These are phyloP conservation scores for Gelatoporia subvermispora DNA, from an alignment of 768 basidiomycete genomes.

Conservation along the genomic window DNA sequence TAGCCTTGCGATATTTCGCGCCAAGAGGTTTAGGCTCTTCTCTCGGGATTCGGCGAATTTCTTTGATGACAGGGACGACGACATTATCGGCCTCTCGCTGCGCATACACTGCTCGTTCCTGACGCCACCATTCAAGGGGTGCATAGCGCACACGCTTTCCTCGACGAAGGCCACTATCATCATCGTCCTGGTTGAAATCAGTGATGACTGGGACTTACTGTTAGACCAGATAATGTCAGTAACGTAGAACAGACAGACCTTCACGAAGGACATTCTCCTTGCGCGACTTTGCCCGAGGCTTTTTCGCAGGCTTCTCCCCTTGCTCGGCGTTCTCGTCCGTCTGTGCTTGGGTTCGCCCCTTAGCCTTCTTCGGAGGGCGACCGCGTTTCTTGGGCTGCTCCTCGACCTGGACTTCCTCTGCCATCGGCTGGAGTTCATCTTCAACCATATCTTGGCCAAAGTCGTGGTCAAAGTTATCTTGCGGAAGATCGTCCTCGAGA, in stretches of 20 bases:
- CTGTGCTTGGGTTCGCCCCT: slow-evolving; percentile 1
- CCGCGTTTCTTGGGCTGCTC: slow-evolving; percentile 17
- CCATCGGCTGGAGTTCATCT: slow-evolving; percentile 36
- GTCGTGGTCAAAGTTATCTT: slow-evolving; percentile 10
- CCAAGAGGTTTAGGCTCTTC: slow-evolving; percentile 46
- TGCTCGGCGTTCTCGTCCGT: slow-evolving; percentile 17
- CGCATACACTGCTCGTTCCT: slow-evolving; percentile 83
- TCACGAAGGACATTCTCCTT: slow-evolving; percentile 19
- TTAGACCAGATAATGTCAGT: not conserved
- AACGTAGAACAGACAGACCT: slow-evolving; percentile 12
- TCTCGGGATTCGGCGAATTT: slow-evolving; percentile 55
- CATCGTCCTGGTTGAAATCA: slow-evolving; percentile 18
- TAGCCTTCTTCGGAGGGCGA: slow-evolving; percentile 2
- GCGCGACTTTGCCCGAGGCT: slow-evolving; percentile 10
- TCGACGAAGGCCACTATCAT: slow-evolving; percentile 54
- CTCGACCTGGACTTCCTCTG: slow-evolving; percentile 21
- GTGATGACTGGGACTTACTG: slow-evolving; percentile 16
- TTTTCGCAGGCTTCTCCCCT: slow-evolving; percentile 28
- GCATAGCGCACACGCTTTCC: slow-evolving; percentile 61
- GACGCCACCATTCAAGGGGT: slow-evolving; percentile 92
- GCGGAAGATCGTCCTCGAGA: slow-evolving; percentile 33
- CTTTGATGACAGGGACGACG: slow-evolving; percentile 62
- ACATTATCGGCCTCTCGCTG: slow-evolving; percentile 46
- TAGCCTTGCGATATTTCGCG: slow-evolving; percentile 29
- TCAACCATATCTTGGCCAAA: slow-evolving; percentile 32